Conservation (phyloP, 192 early-diverging fungal genomes). For the Radiomyces spectabilis region DNA sequence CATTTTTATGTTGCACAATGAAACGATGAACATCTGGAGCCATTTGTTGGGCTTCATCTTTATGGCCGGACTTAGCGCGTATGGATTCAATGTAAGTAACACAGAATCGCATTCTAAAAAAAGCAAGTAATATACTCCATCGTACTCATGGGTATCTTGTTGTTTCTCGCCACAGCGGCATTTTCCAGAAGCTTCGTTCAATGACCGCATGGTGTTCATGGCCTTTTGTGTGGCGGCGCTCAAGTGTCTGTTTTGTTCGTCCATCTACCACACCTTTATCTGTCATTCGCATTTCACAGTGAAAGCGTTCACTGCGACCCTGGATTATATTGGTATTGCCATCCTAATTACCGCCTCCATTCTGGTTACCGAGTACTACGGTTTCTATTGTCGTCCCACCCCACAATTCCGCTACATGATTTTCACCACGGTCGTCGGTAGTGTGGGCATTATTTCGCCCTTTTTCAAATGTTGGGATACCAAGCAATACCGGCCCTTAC, state of each 20-base stretch:
- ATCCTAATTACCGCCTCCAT: slow-evolving; percentile 54
- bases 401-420: slow-evolving; percentile 38
- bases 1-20: slow-evolving; percentile 57
- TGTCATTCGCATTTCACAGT: slow-evolving; percentile 43
- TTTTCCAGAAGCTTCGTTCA: slow-evolving; percentile 18
- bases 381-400: slow-evolving; percentile 41
- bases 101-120: background rate
- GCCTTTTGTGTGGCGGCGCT: slow-evolving; percentile 52
- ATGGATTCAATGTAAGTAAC: slow-evolving; percentile 29
- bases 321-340: slow-evolving; percentile 61
- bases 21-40: slow-evolving; percentile 33
- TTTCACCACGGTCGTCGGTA: slow-evolving; percentile 39
- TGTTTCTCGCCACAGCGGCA: slow-evolving; percentile 10
- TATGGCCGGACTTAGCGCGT: slow-evolving; percentile 15
- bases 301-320: slow-evolving; percentile 46
- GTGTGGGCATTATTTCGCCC: slow-evolving; percentile 40
- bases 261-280: slow-evolving; percentile 56
- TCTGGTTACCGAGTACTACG: slow-evolving; percentile 50
- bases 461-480: slow-evolving; percentile 51
- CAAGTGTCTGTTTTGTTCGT: slow-evolving; percentile 51
- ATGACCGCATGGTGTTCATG: slow-evolving; percentile 39
- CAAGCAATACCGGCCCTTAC: slow-evolving; percentile 40
- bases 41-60: slow-evolving; percentile 31
- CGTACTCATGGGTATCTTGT: background rate
- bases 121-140: background rate